Percentiles rank a stretch among this genome's conserved stretches.
These are phyloP conservation scores for Entomortierella beljakovae DNA, from an alignment of 192 early-diverging fungal species.

Conservation along the genomic window DNA sequence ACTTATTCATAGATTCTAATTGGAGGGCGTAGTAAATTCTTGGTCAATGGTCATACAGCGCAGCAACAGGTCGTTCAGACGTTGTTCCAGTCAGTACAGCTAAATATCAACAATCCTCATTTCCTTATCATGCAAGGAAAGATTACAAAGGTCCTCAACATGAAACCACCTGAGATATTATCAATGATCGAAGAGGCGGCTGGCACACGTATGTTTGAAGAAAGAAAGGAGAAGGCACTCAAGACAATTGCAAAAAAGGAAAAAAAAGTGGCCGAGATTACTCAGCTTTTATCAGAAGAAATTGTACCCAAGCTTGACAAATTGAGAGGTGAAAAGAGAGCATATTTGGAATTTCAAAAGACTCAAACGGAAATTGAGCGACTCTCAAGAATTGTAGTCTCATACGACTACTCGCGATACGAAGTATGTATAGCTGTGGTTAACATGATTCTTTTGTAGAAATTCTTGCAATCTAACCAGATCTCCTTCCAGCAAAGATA, in stretches of 20 bases:
- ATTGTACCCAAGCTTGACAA: conserved; percentile 95
- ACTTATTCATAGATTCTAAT: conserved; percentile 70
- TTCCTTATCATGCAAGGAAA: conserved; percentile 99
- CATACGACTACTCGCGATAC: conserved; percentile 83
- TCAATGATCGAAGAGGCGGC: conserved; percentile 99
- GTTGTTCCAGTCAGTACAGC: conserved; percentile 96
- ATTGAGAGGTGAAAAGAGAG: conserved; percentile 86
- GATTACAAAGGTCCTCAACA: conserved; percentile 99
- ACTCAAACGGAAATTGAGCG: conserved; percentile 91
- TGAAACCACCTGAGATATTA: conserved; percentile 96
- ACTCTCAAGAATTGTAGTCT: conserved; percentile 81
- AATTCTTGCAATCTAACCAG: background rate
- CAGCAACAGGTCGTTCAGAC: conserved; percentile 91
- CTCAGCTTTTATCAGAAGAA: conserved; percentile 85
- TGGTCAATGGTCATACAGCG: conserved; percentile 94
- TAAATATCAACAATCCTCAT: conserved; percentile 99
- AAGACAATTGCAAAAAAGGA: conserved; percentile 97
- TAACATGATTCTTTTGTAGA: too few relatives aligned
- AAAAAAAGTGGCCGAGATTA: conserved; percentile 93
- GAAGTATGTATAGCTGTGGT: conserved; percentile 75
- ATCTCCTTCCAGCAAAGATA: conserved; percentile 19
- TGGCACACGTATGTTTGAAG: conserved; percentile 99
- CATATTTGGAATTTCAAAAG: conserved; percentile 94
- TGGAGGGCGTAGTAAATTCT: conserved; percentile 95
- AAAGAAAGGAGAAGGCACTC: conserved; percentile 94